Evolutionary conservation across 2,329 filamentous ascomycete genomes (phyloP), one percentile per base, ranked within the genome.

Genomic region (Sporothrix schenckii): DNA sequence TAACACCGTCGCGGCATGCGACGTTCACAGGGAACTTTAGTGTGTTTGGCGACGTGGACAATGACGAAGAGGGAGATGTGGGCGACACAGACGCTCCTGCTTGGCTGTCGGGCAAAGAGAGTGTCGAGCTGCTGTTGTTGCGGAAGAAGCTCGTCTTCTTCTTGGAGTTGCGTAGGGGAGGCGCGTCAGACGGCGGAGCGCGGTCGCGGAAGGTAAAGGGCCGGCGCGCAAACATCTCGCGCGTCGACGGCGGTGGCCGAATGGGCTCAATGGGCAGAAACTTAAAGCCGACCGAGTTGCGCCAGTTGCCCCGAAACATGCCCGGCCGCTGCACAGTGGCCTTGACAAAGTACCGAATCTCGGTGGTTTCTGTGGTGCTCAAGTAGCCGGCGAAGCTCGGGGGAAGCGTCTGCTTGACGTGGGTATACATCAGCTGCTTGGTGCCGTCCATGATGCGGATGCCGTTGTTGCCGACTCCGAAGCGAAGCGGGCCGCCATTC

Each of bases 241-340:
- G 90, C 30, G 88, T 87, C 0, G 88, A 86, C 60, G 84, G 82
- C 4, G 86, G 82, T 0, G 88, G 88, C 54, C 94, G 85, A 0
- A 94, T 94, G 6, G 93, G 92, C 79, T 99, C 95, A 74, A 98
- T 94, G 4, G 95, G 95, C 50, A 97, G 85, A 78, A 99, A 95
- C 71, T 92, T 94, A 81, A 97, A 91, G 49, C 89, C 88, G 49
- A 85, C 77, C 73, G 87, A 82, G 73, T 85, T 84, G 24, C 94
- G 85, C 79, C 93, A 91, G 76, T 97, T 97, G 80, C 97, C 93
- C 77, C 94, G 94, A 80, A 96, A 92, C 71, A 97, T 85, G 16
- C 91, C 90, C 0, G 93, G 93, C n/a, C 93, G 86, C 76, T 93
- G 92, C 6, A 98, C 89, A 0, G 95, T 98, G n/a, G 91, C 93